Percentiles rank a stretch among this genome's conserved stretches.
Conservation (phyloP, 257 asterid species). For the Capsicum pubescens region DNA sequence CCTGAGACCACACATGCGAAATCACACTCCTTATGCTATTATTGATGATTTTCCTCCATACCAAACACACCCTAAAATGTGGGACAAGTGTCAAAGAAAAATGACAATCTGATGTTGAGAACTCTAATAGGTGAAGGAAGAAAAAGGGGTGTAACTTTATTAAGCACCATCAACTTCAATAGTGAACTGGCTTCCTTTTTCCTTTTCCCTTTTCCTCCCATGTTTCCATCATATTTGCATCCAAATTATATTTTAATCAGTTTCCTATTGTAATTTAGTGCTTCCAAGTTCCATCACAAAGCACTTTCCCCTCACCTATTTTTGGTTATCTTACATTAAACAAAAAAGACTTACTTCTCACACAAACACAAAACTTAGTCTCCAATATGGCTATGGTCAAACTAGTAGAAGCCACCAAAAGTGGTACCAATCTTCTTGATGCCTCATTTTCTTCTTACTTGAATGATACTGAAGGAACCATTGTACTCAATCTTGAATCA, state of each 20-base stretch:
- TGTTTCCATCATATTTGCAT: slow-evolving; percentile 2
- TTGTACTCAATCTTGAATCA: slow-evolving; percentile 47
- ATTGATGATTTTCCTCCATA: background rate
- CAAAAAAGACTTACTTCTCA: background rate
- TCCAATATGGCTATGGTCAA: slow-evolving; percentile 52
- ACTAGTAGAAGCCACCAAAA: slow-evolving; percentile 40
- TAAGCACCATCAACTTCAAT: slow-evolving; percentile 2
- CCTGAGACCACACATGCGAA: background rate
- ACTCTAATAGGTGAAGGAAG: background rate
- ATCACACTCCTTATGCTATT: background rate
- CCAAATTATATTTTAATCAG: slow-evolving; percentile 14
- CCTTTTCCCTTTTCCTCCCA: background rate
- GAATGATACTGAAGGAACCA: slow-evolving; percentile 51
- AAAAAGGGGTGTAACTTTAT: background rate
- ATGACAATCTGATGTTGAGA: slow-evolving; percentile 24
- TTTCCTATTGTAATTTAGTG: slow-evolving; percentile 31
- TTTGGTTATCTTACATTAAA: background rate
- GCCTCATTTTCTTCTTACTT: slow-evolving; percentile 64
- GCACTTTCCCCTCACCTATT: background rate
- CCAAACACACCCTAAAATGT: background rate
- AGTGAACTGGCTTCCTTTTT: background rate
- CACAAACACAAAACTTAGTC: slow-evolving; percentile 29
- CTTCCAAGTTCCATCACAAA: background rate
- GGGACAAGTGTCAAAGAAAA: slow-evolving; percentile 13
- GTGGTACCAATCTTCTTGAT: slow-evolving; percentile 36